A percentile compares a stretch with the other conserved stretches of the same genome.
These are phyloP conservation scores for Allium sativum DNA, from an alignment of 106 monocot genomes.

Conservation along the genomic window DNA sequence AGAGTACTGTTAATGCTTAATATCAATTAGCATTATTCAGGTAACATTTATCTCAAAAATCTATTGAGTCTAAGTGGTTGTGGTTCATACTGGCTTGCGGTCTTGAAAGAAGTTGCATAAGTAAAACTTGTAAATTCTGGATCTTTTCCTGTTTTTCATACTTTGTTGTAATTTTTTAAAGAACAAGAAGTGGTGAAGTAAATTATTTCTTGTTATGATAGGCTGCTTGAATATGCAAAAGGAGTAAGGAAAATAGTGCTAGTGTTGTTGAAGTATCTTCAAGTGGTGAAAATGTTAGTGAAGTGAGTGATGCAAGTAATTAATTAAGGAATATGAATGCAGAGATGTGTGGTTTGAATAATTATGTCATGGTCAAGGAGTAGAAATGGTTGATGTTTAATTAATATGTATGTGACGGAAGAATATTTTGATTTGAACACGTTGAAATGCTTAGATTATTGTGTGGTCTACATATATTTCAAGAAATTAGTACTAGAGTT, in stretches of 20 bases:
- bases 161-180: conserved; percentile 50
- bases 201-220: conserved; percentile 43
- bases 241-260: conserved; percentile 15
- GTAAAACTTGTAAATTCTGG: conserved; percentile 51
- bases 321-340: not conserved
- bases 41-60: too few species aligned
- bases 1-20: too few species aligned
- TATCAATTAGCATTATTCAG: too few species aligned
- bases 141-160: conserved; percentile 46
- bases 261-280: not conserved
- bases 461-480: not conserved
- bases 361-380: not conserved
- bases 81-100: conserved; percentile 60
- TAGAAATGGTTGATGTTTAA: not conserved
- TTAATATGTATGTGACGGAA: too few species aligned
- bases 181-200: conserved; percentile 46
- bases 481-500: not conserved
- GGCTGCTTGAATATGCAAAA: conserved; percentile 44
- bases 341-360: not conserved
- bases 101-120: conserved; percentile 45
- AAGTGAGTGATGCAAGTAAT: not conserved
- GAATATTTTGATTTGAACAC: not conserved
- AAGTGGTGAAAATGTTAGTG: not conserved
- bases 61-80: conserved; percentile 12
- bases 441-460: not conserved